A percentile compares a stretch with the other conserved stretches of the same genome.
Conservation (phyloP, 805 yeast species). For the Lipomyces spencermartinsiae region DNA sequence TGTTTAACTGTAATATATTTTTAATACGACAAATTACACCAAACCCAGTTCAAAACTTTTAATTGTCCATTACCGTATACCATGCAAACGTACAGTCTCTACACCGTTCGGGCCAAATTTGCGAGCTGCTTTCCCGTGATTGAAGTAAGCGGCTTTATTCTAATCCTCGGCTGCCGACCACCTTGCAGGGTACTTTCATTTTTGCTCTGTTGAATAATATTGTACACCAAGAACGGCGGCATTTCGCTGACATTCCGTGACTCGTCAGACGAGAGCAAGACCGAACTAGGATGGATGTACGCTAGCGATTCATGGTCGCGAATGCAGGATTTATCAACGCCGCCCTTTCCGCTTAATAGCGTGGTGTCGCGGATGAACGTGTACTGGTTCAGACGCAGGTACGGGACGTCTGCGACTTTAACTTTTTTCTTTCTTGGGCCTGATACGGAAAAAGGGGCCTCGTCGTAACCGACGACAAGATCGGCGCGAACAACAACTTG, state of each 20-base stretch:
- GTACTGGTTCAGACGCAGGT: constrained; percentile 47
- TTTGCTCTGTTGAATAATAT: constrained; percentile 63
- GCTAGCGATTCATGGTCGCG: constrained; percentile 61
- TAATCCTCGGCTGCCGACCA: constrained; percentile 53
- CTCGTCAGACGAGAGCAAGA: constrained; percentile 50
- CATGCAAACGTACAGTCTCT: background rate
- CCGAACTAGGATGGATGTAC: constrained; percentile 80
- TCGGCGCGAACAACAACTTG: constrained; percentile 89
- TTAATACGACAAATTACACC: background rate
- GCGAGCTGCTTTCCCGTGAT: constrained; percentile 76
- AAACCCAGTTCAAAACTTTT: constrained; percentile 10
- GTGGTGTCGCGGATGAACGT: constrained; percentile 61
- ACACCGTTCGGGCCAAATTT: constrained; percentile 53
- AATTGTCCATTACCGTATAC: background rate
- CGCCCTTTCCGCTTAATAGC: constrained; percentile 50
- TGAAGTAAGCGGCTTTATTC: constrained; percentile 80
- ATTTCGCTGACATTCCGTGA: constrained; percentile 57
- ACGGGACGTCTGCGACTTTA: constrained; percentile 65
- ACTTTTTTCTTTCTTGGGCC: constrained; percentile 64
- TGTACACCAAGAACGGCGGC: constrained; percentile 79
- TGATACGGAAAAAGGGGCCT: background rate
- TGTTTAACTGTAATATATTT: background rate
- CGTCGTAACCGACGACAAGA: constrained; percentile 54
- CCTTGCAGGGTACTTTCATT: constrained; percentile 52
- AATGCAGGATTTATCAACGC: constrained; percentile 41